Evolutionary conservation across 129 eudicot genomes (phyloP), one percentile per base, ranked within the genome.

Genomic region (Sambucus nigra): DNA sequence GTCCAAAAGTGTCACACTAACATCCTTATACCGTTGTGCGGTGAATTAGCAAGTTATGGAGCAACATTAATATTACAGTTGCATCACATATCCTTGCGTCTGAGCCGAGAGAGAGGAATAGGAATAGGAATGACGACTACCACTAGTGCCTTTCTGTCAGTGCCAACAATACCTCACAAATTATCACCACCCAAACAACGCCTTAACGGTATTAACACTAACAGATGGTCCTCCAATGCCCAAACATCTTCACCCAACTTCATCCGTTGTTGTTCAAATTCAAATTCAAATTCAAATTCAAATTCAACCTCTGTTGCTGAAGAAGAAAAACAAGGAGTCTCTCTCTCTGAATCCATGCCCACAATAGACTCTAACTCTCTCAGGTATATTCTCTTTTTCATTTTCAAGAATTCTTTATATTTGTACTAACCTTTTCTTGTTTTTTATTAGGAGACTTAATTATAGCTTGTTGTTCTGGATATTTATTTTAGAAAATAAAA

Each of bases 211-310:
- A 46, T 17, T 46, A 23, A 2, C 25, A 46, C 2, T 15, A 51
- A 25, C 19, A 24, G 7, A 2, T 51, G 33, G 26, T 25, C 27
- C 31, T 25, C 0, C 65, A 20, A 18, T 39, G 15, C 8, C 32
- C 31, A 46, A 27, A 32, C 27, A 9, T 46, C 24, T 56, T 19
- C 38, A 14, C 4, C 16, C 38, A 61, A 38, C 2, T 19, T 46
- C 27, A 42, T 42, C 48, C 48, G 19, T 40, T 0, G 13, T n/a
- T 32, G 14, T 57, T 5, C 53, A 47, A 5, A 51, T 63, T 47
- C 23, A 26, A n/a, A 60, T 38, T 59, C 80, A 18, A 54, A 74
- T 9, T 13, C 67, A 15, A 40, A 70, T 46, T 42, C 66, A 1
- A 14, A 68, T 63, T 51, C 66, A 5, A 24, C 69, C 55, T 17